Percentiles rank a stretch among this genome's conserved stretches.
phyloP scores from a whole-genome alignment of 2,329 filamentous ascomycete genomes.

The Phialophora macrospora region DNA sequence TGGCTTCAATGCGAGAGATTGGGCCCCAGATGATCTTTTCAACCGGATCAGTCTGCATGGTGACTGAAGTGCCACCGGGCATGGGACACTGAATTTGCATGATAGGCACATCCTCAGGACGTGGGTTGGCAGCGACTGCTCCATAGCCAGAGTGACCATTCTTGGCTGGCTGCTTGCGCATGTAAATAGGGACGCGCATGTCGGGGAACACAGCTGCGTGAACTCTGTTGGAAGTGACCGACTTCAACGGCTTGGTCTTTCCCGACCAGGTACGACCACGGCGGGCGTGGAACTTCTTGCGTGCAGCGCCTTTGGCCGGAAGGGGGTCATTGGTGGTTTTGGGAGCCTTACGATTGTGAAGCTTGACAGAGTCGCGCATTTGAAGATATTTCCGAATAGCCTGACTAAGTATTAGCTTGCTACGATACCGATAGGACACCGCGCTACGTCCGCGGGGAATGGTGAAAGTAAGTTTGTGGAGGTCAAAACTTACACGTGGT shows the following conservation, averaged over 20 bases:
- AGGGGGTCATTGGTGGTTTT: background rate
- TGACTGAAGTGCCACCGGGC: constrained; percentile 22
- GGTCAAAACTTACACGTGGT: background rate
- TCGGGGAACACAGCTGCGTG: constrained; percentile 26
- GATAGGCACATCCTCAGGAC: constrained; percentile 4
- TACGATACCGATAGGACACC: background rate
- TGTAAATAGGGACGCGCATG: constrained; percentile 25
- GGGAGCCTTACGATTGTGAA: background rate
- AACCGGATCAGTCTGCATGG: constrained; percentile 21
- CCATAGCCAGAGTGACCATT: background rate
- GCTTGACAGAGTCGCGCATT: background rate
- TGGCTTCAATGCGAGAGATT: constrained; percentile 21
- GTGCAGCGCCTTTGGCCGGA: background rate
- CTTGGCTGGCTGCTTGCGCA: constrained; percentile 6
- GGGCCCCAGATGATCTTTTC: constrained; percentile 28
- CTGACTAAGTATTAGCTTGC: background rate
- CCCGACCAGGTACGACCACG: background rate
- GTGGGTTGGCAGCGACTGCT: background rate
- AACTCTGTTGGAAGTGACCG: constrained; percentile 5
- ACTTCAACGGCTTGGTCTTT: constrained; percentile 4
- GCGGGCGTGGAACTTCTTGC: background rate
- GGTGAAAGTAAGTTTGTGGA: background rate
- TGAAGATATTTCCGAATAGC: background rate
- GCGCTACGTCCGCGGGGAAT: background rate
- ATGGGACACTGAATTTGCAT: constrained; percentile 26